Base-by-base conservation (phyloP, 805 yeast genomes). In the Candida maesae region DNA sequence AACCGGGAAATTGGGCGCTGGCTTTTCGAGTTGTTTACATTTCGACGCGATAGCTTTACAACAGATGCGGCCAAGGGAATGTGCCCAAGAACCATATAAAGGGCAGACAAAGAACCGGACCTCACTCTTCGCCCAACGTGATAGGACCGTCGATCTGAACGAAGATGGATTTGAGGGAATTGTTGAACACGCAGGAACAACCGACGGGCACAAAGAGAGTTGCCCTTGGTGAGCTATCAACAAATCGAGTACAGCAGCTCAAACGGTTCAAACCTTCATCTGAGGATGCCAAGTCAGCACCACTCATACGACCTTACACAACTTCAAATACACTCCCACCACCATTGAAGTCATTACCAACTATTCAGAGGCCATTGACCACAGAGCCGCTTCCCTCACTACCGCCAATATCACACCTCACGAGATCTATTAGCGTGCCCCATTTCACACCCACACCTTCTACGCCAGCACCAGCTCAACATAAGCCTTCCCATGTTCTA, bases 61-160 rank as follows among this genome's bases (percentile, higher is more conserved):
- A 29, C 31, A 12, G 12, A 24, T 32, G 13, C 8, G 52, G 83
- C 63, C 33, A 64, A 57, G 17, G 19, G 13, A 24, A 11, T 17
- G 19, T 8, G 17, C 19, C 14, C n/a, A 5, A 8, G 19, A 12
- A n/a, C 15, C 21, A 31, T 24, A 21, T 5, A 20, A 6, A n/a
- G n/a, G n/a, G n/a, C n/a, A n/a, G n/a, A n/a, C n/a, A n/a, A n/a
- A n/a, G n/a, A n/a, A n/a, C n/a, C n/a, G n/a, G n/a, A n/a, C n/a
- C n/a, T n/a, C n/a, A n/a, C n/a, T n/a, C n/a, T n/a, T n/a, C n/a
- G n/a, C n/a, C n/a, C n/a, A n/a, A n/a, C n/a, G n/a, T n/a, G n/a
- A n/a, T n/a, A n/a, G n/a, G n/a, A 13, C 11, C 28, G 6, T 13
- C 28, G 8, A 10, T n/a, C 28, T 9, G n/a, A 25, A 28, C n/a